Percentiles rank a stretch among this genome's conserved stretches.
These are phyloP conservation scores for Candida takata DNA, from an alignment of 805 yeast genomes.

Conservation along the genomic window DNA sequence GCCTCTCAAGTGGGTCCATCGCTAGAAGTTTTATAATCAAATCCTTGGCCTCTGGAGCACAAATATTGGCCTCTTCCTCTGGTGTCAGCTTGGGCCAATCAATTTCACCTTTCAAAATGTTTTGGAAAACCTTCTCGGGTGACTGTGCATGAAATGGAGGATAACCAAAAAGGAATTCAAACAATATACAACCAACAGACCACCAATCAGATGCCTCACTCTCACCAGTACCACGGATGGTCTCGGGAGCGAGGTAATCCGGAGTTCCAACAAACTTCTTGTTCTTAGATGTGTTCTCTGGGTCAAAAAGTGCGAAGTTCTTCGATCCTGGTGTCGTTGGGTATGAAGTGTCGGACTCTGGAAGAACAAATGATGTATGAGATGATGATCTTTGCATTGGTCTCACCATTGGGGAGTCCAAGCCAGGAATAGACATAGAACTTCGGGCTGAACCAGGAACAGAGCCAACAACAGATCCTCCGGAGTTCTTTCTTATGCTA, in stretches of 20 bases:
- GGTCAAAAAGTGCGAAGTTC: conserved; percentile 67
- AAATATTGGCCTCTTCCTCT: conserved; percentile 45
- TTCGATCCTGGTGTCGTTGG: conserved; percentile 14
- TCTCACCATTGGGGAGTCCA: conserved; percentile 41
- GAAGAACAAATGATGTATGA: conserved; percentile 49
- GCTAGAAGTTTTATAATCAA: conserved; percentile 57
- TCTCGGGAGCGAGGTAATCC: conserved; percentile 95
- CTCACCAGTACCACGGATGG: conserved; percentile 78
- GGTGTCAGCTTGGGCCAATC: conserved; percentile 74
- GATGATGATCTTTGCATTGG: conserved; percentile 46
- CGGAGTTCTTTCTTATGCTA: conserved; percentile 11
- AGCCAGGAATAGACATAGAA: conserved; percentile 6
- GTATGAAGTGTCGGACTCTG: conserved; percentile 39
- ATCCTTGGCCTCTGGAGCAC: conserved; percentile 67
- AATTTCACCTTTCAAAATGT: conserved; percentile 65
- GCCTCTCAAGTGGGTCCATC: conserved; percentile 56
- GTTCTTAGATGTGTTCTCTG: conserved; percentile 46
- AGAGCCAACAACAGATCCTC: conserved; percentile 1
- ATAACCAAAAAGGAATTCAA: conserved; percentile 86
- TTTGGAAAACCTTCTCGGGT: conserved; percentile 76
- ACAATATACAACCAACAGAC: conserved; percentile 94
- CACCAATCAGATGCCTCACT: conserved; percentile 93
- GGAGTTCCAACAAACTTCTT: conserved; percentile 93
- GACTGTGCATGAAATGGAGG: conserved; percentile 89
- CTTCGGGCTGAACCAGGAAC: conserved; percentile 3